Evolutionary conservation across 805 yeast species (phyloP).

Genomic region (Ogataea neopini): DNA sequence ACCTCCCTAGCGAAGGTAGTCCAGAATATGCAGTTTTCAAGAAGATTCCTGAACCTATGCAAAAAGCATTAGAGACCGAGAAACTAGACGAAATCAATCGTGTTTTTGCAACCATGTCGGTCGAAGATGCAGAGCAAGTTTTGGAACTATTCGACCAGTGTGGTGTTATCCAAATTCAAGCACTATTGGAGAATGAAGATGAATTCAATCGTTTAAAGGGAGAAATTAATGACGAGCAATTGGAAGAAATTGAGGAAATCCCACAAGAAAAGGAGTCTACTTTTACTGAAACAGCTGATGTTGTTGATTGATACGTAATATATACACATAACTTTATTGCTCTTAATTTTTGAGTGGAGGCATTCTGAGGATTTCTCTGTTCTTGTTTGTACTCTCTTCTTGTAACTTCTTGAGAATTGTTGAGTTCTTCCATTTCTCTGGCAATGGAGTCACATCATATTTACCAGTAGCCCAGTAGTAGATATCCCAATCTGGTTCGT

Average conservation of each 20-base stretch:
- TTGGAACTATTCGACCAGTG: conserved; percentile 76
- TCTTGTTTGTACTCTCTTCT: conserved; percentile 70
- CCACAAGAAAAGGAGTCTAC: neutral
- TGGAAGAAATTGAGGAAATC: conserved; percentile 18
- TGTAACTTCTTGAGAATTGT: conserved; percentile 65
- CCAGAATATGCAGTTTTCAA: conserved; percentile 57
- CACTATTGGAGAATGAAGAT: conserved; percentile 67
- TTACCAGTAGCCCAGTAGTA: conserved; percentile 96
- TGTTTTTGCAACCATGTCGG: conserved; percentile 70
- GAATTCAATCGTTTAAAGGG: conserved; percentile 59
- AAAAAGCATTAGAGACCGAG: conserved; percentile 70
- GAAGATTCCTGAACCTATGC: conserved; percentile 61
- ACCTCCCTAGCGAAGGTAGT: conserved; percentile 60
- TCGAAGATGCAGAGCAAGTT: conserved; percentile 78
- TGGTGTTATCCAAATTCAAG: conserved; percentile 82
- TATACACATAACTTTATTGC: conserved; percentile 4
- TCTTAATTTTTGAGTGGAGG: conserved; percentile 56
- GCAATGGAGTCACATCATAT: conserved; percentile 78
- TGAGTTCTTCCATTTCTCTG: conserved; percentile 79
- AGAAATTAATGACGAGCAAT: conserved; percentile 39
- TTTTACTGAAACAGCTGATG: conserved; percentile 35
- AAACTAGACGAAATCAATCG: conserved; percentile 78
- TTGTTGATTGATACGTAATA: conserved; percentile 38
- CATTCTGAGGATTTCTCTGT: conserved; percentile 79
- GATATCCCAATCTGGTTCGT: conserved; percentile 98